A percentile compares a stretch with the other conserved stretches of the same genome.
These are phyloP conservation scores for Pterocarpus santalinus DNA, from an alignment of 306 rosid genomes.

Conservation along the genomic window DNA sequence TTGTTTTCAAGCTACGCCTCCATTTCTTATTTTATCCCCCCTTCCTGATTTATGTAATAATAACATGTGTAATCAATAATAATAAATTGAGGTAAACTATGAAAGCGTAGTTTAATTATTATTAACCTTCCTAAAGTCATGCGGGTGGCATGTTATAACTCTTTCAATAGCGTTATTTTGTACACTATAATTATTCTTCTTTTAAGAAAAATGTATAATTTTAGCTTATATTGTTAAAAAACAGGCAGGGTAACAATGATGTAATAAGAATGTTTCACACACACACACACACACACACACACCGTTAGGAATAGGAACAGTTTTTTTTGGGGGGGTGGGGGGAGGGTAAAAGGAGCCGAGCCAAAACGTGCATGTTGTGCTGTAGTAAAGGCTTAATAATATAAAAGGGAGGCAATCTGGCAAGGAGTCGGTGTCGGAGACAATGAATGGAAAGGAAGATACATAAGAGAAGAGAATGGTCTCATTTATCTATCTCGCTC, in stretches of 20 bases:
- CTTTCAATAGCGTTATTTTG: not conserved
- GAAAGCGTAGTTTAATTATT: not conserved
- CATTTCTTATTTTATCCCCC: not conserved
- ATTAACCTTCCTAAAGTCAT: not conserved
- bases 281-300: no score
- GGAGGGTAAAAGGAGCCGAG: slow-evolving; percentile 28
- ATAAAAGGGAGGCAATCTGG: slow-evolving; percentile 32
- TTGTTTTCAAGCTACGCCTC: slow-evolving; percentile 41
- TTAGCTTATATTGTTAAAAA: no score
- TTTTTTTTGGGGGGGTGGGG: no score
- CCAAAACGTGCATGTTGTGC: slow-evolving; percentile 37
- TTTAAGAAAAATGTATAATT: no score
- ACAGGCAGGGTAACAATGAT: not conserved
- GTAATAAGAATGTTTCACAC: not conserved
- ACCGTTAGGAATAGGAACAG: no score
- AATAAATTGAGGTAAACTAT: not conserved
- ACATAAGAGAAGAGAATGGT: no score
- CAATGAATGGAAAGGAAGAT: slow-evolving; percentile 2
- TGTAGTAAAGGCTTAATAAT: slow-evolving; percentile 30
- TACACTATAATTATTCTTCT: no score
- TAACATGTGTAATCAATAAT: not conserved
- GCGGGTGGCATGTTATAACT: not conserved
- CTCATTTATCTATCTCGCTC: no score
- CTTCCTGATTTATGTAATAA: not conserved
- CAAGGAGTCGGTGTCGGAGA: slow-evolving; percentile 56